Evolutionary conservation across 2,329 filamentous ascomycete species (phyloP), one percentile per base, ranked within the genome.

Genomic region (Arthrobotrys sinensis): DNA sequence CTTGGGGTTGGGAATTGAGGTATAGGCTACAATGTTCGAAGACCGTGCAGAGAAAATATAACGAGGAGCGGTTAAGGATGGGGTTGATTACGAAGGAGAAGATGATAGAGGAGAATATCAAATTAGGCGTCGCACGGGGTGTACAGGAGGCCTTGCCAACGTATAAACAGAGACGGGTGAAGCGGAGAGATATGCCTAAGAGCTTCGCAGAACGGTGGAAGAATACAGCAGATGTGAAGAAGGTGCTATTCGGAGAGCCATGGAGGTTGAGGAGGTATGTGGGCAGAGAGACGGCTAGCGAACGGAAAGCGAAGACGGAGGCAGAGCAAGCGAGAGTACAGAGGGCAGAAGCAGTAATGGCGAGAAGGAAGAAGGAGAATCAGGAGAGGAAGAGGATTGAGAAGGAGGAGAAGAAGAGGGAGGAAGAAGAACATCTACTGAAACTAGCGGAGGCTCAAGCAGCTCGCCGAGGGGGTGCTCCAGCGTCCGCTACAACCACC

Each of bases 21-120:
- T 97, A 94, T 92, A 89, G 92, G 79, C 87, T 99, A 79, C 93
- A 97, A 91, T 93, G 95, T 86, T 94, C 90, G 3, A 86, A 87
- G 0, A 85, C 86, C 19, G 88, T 96, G 63, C 90, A 90, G 83
- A 88, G 88, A 80, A 87, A 89, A 80, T 92, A 94, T 83, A 88
- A 88, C 48, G 83, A 85, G 62, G 88, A 97, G 86, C 87, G 93
- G 78, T 85, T 86, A 73, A 86, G 86, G 19, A 84, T 96, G 62
- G 92, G 93, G 0, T 83, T 97, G 75, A 87, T 88, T 11, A 67
- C 75, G 10, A 45, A 46, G 4, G 86, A 87, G 24, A 85, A 86
- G 68, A 84, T 82, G 50, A 7, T 62, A 4, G 19, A 81, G 83
- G 5, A 79, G 81, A 14, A 80, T 80, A 21, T 80, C 80, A 38